Evolutionary conservation across 768 basidiomycete genomes (phyloP).

Genomic region (Tylopilus subfusipes): DNA sequence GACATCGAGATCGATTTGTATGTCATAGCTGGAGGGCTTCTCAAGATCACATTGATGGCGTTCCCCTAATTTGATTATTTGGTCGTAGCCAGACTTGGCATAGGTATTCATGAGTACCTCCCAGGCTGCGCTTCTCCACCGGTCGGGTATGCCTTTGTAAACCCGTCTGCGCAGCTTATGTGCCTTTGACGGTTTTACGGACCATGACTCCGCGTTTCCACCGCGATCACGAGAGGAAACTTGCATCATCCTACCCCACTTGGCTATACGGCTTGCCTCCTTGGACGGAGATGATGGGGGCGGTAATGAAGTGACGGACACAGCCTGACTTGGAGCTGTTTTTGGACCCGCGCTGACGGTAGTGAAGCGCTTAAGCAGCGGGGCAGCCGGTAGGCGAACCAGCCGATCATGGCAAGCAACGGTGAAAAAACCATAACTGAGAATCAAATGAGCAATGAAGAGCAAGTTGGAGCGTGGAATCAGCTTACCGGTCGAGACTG

Average conservation of each 20-base stretch:
- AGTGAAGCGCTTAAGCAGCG: conserved; percentile 57
- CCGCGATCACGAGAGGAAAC: conserved; percentile 68
- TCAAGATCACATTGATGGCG: conserved; percentile 67
- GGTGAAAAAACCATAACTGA: conserved; percentile 90
- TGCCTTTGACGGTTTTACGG: conserved; percentile 59
- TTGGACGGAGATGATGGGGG: conserved; percentile 46
- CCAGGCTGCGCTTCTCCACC: conserved; percentile 95
- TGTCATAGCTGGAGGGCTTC: conserved; percentile 82
- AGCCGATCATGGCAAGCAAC: conserved; percentile 81
- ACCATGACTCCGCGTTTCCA: conserved; percentile 75
- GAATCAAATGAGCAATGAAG: conserved; percentile 12
- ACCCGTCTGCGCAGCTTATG: conserved; percentile 68
- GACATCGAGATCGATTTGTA: conserved; percentile 97
- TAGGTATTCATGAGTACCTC: conserved; percentile 66
- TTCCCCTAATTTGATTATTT: conserved; percentile 41
- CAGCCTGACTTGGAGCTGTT: conserved; percentile 43
- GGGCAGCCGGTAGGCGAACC: conserved; percentile 60
- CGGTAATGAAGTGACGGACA: conserved; percentile 47
- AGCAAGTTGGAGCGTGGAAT: neutral
- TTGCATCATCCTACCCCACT: conserved; percentile 91
- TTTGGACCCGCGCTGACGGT: conserved; percentile 44
- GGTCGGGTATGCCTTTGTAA: conserved; percentile 96
- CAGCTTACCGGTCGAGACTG: conserved; percentile 81
- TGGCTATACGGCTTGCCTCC: conserved; percentile 75
- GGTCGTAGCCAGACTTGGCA: conserved; percentile 43